These are phyloP conservation scores for Nothopassalora personata DNA, from an alignment of 2,329 filamentous ascomycete genomes.

Conservation along the genomic window DNA sequence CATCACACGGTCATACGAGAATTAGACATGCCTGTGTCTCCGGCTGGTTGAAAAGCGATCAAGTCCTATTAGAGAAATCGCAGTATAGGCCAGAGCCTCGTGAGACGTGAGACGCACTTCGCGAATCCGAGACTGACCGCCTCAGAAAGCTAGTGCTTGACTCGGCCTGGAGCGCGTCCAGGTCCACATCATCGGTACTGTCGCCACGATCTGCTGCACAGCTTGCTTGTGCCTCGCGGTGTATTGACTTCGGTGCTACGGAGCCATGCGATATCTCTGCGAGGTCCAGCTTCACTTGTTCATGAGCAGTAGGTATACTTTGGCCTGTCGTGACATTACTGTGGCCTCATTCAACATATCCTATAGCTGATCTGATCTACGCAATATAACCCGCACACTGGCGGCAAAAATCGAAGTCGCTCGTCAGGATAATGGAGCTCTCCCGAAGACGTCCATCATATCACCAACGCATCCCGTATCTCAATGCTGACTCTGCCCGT, in stretches of 20 bases:
- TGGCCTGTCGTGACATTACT: neutral
- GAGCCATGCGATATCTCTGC: neutral
- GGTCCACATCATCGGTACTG: neutral
- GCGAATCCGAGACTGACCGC: neutral
- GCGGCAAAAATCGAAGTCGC: no score
- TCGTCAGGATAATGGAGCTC: no score
- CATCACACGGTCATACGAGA: constrained; percentile 2
- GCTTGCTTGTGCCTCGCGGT: neutral
- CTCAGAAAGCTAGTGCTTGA: neutral
- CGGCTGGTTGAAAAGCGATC: neutral
- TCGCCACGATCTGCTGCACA: neutral
- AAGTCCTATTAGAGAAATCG: neutral
- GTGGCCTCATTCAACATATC: no score
- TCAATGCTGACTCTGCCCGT: constrained; percentile 61
- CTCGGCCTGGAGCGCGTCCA: neutral
- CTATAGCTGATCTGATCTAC: neutral
- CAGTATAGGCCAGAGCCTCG: neutral
- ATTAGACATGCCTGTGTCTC: neutral
- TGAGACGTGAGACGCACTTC: neutral
- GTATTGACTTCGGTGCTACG: neutral
- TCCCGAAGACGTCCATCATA: neutral
- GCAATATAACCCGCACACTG: no score
- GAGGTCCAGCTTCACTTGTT: no score
- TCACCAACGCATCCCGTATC: constrained; percentile 55
- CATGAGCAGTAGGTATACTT: neutral